Evolutionary conservation across 73 alveolate genomes (phyloP), one percentile per base, ranked within the genome.

Genomic region (Breviolum minutum): DNA sequence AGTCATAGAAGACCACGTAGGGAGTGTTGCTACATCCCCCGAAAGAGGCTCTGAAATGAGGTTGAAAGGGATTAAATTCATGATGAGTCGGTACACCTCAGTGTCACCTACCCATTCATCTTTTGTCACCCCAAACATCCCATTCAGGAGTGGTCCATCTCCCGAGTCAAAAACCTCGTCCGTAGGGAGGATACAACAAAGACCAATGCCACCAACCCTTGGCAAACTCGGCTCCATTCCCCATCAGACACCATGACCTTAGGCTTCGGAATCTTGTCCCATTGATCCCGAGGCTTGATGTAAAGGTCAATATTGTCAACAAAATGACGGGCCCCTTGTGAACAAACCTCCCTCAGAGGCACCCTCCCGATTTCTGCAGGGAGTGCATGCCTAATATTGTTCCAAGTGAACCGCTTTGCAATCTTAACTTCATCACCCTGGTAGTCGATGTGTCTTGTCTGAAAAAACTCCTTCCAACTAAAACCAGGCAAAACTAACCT

Each of bases 41-140:
- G n/a, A n/a, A n/a, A n/a, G n/a, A n/a, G n/a, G n/a, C n/a, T n/a
- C 88, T 80, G 68, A 80, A 26, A 20, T 22, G 88, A 14, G 9
- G 68, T 20, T 19, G 30, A 13, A 80, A 10, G 64, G 66, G 8
- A 40, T 80, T 80, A n/a, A 80, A n/a, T n/a, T n/a, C n/a, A n/a
- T n/a, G n/a, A n/a, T n/a, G n/a, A n/a, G n/a, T n/a, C n/a, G 64
- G 70, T 32, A 40, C 8, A 40, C 91, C 40, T 60, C 40, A 9
- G 48, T 13, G 0, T 63, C 91, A 0, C 32, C 32, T 17, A 82
- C 32, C 71, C 62, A 60, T n/a, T 82, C 91, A 82, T 48, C 30
- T 6, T 82, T 82, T 6, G 91, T 66, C 69, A 82, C 91, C 11
- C 91, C 91, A n/a, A 82, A 82, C 5, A 82, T n/a, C 6, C 91